Base-by-base conservation (phyloP, 2,329 filamentous ascomycete genomes). In the Akanthomyces lecanii region DNA sequence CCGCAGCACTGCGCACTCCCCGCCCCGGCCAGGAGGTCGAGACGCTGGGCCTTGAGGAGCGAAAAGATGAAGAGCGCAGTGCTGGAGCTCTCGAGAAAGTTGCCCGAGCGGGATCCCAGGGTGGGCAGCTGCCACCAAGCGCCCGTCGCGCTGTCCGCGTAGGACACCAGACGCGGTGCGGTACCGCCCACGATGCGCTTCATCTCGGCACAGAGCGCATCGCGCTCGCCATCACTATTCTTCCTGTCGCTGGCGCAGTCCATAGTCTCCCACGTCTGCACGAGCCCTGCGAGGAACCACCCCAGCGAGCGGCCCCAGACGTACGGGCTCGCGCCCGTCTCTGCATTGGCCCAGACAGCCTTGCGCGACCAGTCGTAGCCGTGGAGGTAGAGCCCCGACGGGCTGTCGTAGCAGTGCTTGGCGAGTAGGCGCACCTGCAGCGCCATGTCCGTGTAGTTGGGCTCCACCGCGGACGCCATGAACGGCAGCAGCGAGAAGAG, bases 401-500 rank as follows among this genome's bases (percentile, higher is more conserved):
- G 54, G 38, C 45, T 45, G 40, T 67, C 61, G 44, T 64, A 44
- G 58, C 65, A 66, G 45, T 62, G 62, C 8, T 63, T 44, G 42
- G 61, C 54, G 5, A 71, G 48, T 11, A 71, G 63, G 2, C 44
- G 47, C 11, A 70, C 18, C 58, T 71, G 69, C 25, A 66, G 56
- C 38, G 60, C 47, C 63, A 70, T 70, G 55, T 69, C 68, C 2
- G 63, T 64, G 51, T 66, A 63, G 51, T 69, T 66, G 11, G 63
- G 50, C 18, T 12, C 30, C 14, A 59, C 44, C 21, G 48, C 60
- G 10, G 65, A 48, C 6, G 69, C 67, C 66, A 67, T 69, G 66
- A 79, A 83, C 0, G 80, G 77, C 8, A 76, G 72, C 11, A 79
- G 72, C 0, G 79, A 81, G 72, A 77, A 82, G 76, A 83, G 81